Conservation (phyloP, 306 rosid genomes). For the Rosa lucieae region DNA sequence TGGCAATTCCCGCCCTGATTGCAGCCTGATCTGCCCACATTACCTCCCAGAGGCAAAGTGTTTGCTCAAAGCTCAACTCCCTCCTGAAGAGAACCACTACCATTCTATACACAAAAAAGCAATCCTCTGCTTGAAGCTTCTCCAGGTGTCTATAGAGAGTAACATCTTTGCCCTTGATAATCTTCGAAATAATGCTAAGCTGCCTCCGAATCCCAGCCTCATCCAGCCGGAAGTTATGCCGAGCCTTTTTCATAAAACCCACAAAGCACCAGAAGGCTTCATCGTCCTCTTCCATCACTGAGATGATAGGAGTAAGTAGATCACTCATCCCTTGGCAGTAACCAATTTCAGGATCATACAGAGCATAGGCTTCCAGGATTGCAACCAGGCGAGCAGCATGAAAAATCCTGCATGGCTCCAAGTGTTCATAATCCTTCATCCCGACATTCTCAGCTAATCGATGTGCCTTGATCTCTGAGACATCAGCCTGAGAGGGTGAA, state of each 20-base stretch:
- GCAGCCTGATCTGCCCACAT: conserved; percentile 35
- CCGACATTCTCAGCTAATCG: conserved; percentile 21
- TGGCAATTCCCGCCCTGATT: conserved; percentile 22
- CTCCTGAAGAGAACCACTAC: conserved; percentile 34
- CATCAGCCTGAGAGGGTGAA: conserved; percentile 30
- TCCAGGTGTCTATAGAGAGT: conserved; percentile 31
- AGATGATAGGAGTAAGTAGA: conserved; percentile 29
- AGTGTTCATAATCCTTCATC: conserved; percentile 26
- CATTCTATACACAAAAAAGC: conserved; percentile 35
- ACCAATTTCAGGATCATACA: conserved; percentile 30
- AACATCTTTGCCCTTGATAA: conserved; percentile 30
- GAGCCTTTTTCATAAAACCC: conserved; percentile 32
- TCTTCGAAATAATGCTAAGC: conserved; percentile 28
- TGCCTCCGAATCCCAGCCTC: conserved; percentile 33
- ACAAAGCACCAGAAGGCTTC: conserved; percentile 36
- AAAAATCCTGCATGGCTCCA: conserved; percentile 26
- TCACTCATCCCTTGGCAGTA: conserved; percentile 37
- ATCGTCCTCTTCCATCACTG: conserved; percentile 31
- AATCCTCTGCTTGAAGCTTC: conserved; percentile 31
- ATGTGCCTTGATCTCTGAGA: conserved; percentile 21
- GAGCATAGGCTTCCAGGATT: conserved; percentile 27
- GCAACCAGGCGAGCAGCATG: conserved; percentile 31
- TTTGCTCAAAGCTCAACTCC: conserved; percentile 31
- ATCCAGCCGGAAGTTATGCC: conserved; percentile 31
- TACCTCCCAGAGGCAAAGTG: conserved; percentile 33